phyloP scores from a whole-genome alignment of 192 early-diverging fungal species.

The Kickxella alabastrina region DNA sequence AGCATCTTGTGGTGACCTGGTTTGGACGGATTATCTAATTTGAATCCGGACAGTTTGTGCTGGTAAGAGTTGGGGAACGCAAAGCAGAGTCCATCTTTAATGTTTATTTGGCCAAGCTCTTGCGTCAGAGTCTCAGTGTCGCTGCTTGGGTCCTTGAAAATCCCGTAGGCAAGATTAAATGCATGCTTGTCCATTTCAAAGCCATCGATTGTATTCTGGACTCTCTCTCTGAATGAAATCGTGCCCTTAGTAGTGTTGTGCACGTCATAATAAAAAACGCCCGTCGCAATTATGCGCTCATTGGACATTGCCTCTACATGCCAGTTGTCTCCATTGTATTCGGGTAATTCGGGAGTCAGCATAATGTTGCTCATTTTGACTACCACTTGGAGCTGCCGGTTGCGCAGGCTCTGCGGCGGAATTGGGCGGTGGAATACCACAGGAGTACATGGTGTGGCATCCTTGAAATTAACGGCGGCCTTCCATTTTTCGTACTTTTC shows the following conservation, averaged over 20 bases:
- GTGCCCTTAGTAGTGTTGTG: conserved; percentile 55
- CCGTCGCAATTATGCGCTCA: conserved; percentile 61
- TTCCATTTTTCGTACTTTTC: conserved; percentile 8
- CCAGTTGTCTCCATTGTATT: conserved; percentile 52
- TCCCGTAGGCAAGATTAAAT: conserved; percentile 21
- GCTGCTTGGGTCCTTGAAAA: conserved; percentile 9
- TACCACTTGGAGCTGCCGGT: conserved; percentile 47
- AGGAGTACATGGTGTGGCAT: conserved; percentile 10
- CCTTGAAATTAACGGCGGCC: not conserved
- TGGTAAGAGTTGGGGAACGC: conserved; percentile 63
- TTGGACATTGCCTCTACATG: conserved; percentile 60
- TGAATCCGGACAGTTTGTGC: conserved; percentile 56
- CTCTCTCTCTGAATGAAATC: conserved; percentile 46
- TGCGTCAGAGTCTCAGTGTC: conserved; percentile 16
- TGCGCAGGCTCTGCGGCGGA: conserved; percentile 6
- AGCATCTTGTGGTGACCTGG: conserved; percentile 60
- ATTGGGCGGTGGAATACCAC: not conserved
- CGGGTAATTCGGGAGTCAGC: conserved; percentile 56
- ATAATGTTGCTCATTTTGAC: conserved; percentile 60
- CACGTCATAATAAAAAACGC: conserved; percentile 58
- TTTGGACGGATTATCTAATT: conserved; percentile 45
- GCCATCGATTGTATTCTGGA: conserved; percentile 10
- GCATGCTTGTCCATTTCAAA: conserved; percentile 20
- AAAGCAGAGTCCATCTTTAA: conserved; percentile 49
- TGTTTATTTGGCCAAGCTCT: conserved; percentile 27